Evolutionary conservation across 1,139 yeast species (phyloP).

Genomic region (Suhomyces chickasaworum): DNA sequence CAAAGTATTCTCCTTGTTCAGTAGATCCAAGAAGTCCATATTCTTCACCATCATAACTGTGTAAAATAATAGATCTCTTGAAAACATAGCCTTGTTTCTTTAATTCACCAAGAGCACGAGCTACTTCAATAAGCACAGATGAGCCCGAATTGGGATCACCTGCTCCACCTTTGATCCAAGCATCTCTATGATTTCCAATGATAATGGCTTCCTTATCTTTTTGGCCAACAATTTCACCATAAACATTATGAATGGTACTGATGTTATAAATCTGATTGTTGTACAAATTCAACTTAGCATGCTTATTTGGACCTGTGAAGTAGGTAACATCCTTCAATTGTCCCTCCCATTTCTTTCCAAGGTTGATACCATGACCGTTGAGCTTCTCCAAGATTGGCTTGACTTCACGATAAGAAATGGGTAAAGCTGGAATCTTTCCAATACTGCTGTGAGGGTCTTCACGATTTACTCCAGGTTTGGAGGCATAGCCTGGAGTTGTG

Average conservation of each 20-base stretch:
- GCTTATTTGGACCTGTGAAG: conserved; percentile 50
- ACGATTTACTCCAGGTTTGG: conserved; percentile 55
- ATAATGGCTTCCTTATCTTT: conserved; percentile 43
- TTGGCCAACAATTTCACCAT: conserved; percentile 48
- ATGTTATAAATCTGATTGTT: conserved; percentile 44
- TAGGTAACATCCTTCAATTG: conserved; percentile 46
- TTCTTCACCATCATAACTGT: conserved; percentile 51
- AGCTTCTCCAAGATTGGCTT: conserved; percentile 45
- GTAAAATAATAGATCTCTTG: conserved; percentile 43
- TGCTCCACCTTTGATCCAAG: conserved; percentile 59
- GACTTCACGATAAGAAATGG: conserved; percentile 50
- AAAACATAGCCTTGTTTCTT: conserved; percentile 42
- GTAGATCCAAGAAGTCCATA: conserved; percentile 51
- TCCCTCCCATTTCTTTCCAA: conserved; percentile 39
- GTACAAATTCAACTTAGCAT: conserved; percentile 43
- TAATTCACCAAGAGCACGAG: conserved; percentile 52
- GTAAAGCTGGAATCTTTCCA: conserved; percentile 50
- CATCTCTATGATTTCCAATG: conserved; percentile 52
- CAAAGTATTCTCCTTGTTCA: conserved; percentile 47
- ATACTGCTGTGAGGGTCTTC: conserved; percentile 44
- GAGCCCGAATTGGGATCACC: conserved; percentile 53
- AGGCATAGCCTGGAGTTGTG: conserved; percentile 81
- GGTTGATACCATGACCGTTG: conserved; percentile 35
- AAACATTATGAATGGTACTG: conserved; percentile 48
- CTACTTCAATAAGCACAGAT: conserved; percentile 45